Evolutionary conservation across 768 basidiomycete species (phyloP).

Genomic region (Leccinellum albellum): DNA sequence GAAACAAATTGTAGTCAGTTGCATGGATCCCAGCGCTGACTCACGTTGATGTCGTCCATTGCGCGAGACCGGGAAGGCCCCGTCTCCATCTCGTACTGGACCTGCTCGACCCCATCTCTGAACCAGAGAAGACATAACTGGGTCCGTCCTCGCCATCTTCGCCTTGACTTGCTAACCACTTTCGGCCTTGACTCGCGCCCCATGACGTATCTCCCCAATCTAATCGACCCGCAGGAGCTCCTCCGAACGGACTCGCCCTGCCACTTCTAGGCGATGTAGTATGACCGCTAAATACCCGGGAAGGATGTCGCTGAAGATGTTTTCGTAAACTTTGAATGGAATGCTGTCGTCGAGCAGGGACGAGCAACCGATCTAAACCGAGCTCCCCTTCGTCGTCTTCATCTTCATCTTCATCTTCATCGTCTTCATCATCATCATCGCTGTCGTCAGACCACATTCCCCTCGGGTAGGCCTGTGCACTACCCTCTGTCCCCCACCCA

Average conservation of each 20-base stretch:
- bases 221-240: background rate
- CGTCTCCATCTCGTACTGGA: constrained; percentile 27
- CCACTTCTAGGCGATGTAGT: constrained; percentile 17
- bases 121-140: constrained; percentile 21
- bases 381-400: constrained; percentile 56
- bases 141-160: constrained; percentile 29
- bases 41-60: constrained; percentile 28
- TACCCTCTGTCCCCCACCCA: constrained; percentile 30
- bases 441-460: constrained; percentile 21
- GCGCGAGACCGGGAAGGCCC: constrained; percentile 32
- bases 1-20: background rate
- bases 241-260: constrained; percentile 15
- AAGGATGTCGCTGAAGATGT: constrained; percentile 43
- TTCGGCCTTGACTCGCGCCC: constrained; percentile 16
- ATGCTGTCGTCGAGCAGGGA: constrained; percentile 67
- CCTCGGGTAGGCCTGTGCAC: constrained; percentile 12
- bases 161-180: constrained; percentile 29
- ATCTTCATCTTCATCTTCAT: constrained; percentile 36
- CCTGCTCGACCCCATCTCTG: constrained; percentile 13
- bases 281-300: constrained; percentile 10
- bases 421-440: constrained; percentile 34
- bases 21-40: background rate
- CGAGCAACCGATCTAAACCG: constrained; percentile 61
- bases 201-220: constrained; percentile 23
- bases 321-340: constrained; percentile 69